Evolutionary conservation across 2,329 filamentous ascomycete genomes (phyloP).

Genomic region (Alternaria infectoria): DNA sequence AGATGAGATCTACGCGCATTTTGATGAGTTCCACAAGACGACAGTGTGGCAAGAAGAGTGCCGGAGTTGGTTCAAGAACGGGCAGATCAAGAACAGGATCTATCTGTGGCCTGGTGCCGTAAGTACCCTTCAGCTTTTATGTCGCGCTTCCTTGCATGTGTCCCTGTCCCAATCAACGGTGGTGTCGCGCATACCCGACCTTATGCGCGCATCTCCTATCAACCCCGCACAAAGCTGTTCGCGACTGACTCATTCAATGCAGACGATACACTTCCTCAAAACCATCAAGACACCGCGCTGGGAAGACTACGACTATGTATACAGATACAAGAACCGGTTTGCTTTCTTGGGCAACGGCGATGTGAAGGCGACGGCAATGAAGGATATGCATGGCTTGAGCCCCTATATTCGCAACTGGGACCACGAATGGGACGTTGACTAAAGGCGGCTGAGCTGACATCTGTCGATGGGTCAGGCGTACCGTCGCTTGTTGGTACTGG

Average conservation of each 20-base stretch:
- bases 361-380: constrained; percentile 52
- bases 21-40: constrained; percentile 38
- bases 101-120: constrained; percentile 43
- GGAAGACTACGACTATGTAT: constrained; percentile 56
- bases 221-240: constrained; percentile 17
- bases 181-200: neutral
- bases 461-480: neutral
- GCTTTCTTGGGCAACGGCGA: constrained; percentile 49
- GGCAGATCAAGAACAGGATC: constrained; percentile 42
- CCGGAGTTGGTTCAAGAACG: constrained; percentile 45
- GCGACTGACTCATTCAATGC: constrained; percentile 30
- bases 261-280: constrained; percentile 49
- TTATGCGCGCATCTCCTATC: neutral
- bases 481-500: neutral
- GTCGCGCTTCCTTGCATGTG: neutral
- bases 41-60: constrained; percentile 45
- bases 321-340: constrained; percentile 44
- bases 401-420: constrained; percentile 55
- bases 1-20: constrained; percentile 40
- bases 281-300: constrained; percentile 50
- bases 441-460: constrained; percentile 12
- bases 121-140: constrained; percentile 17
- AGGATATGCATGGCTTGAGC: constrained; percentile 51
- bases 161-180: neutral
- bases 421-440: constrained; percentile 55